phyloP scores from a whole-genome alignment of 1,139 yeast genomes.

The Pichia terricola region DNA sequence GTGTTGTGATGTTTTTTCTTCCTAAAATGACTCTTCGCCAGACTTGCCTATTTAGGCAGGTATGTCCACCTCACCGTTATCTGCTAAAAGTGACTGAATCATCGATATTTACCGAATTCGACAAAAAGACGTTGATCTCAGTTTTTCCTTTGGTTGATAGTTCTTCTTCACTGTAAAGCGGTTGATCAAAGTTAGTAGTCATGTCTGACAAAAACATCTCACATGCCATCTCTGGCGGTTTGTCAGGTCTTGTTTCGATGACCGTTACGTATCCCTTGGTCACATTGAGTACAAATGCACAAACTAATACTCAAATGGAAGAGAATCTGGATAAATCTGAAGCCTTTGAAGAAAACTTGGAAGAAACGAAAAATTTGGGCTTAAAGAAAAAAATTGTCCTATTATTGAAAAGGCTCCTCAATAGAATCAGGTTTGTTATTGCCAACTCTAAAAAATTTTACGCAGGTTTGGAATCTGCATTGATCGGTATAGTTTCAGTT shows the following conservation, averaged over 20 bases:
- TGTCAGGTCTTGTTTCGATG: constrained; percentile 86
- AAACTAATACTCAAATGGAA: constrained; percentile 34
- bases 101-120: too few relatives aligned
- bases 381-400: not conserved
- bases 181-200: too few relatives aligned
- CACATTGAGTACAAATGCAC: constrained; percentile 77
- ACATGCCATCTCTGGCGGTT: constrained; percentile 88
- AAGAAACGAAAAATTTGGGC: not conserved
- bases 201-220: constrained; percentile 34
- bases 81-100: too few relatives aligned
- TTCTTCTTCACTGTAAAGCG: too few relatives aligned
- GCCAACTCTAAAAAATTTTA: constrained; percentile 32
- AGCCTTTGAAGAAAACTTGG: constrained; percentile 11
- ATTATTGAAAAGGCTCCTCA: constrained; percentile 2
- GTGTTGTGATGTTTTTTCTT: too few relatives aligned
- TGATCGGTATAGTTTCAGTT: constrained; percentile 76
- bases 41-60: too few relatives aligned
- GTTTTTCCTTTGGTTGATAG: too few relatives aligned
- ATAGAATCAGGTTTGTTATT: constrained; percentile 4
- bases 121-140: too few relatives aligned
- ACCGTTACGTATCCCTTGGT: constrained; percentile 79
- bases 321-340: constrained; percentile 15
- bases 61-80: not conserved
- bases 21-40: too few relatives aligned
- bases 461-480: constrained; percentile 80